phyloP scores from a whole-genome alignment of 805 yeast genomes.

The Wickerhamiella bombiphila region DNA sequence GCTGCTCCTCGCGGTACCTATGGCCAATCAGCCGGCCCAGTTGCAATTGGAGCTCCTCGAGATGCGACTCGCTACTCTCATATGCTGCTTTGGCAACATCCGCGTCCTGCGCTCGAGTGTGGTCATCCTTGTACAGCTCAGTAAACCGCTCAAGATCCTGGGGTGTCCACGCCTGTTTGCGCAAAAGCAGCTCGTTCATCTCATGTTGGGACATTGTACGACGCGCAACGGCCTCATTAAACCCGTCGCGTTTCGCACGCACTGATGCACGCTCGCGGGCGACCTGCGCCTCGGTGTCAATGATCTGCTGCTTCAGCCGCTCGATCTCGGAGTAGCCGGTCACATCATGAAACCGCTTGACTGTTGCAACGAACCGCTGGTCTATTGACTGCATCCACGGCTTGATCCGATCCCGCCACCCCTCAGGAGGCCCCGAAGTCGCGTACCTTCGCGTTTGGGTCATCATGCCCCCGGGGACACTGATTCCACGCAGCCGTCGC shows the following conservation, averaged over 20 bases:
- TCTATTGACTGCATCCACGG: background rate
- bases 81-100: slow-evolving; percentile 37
- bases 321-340: slow-evolving; percentile 85
- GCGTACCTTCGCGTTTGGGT: no score
- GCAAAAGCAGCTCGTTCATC: slow-evolving; percentile 71
- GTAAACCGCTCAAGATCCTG: slow-evolving; percentile 76
- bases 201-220: slow-evolving; percentile 66
- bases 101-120: slow-evolving; percentile 51
- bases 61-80: slow-evolving; percentile 31
- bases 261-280: slow-evolving; percentile 35
- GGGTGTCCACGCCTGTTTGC: slow-evolving; percentile 72
- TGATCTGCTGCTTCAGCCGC: slow-evolving; percentile 48
- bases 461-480: no score
- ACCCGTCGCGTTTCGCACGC: slow-evolving; percentile 23
- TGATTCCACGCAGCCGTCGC: no score
- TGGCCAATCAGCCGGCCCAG: slow-evolving; percentile 66
- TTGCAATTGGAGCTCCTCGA: slow-evolving; percentile 55
- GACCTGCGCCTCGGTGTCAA: slow-evolving; percentile 36
- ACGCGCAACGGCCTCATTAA: slow-evolving; percentile 23
- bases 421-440: no score
- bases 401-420: no score
- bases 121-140: slow-evolving; percentile 64
- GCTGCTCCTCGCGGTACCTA: slow-evolving; percentile 90
- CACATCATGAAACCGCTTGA: slow-evolving; percentile 63
- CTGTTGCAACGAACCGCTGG: slow-evolving; percentile 21